Evolutionary conservation across 257 asterid species (phyloP).

Genomic region (Penstemon newberryi): DNA sequence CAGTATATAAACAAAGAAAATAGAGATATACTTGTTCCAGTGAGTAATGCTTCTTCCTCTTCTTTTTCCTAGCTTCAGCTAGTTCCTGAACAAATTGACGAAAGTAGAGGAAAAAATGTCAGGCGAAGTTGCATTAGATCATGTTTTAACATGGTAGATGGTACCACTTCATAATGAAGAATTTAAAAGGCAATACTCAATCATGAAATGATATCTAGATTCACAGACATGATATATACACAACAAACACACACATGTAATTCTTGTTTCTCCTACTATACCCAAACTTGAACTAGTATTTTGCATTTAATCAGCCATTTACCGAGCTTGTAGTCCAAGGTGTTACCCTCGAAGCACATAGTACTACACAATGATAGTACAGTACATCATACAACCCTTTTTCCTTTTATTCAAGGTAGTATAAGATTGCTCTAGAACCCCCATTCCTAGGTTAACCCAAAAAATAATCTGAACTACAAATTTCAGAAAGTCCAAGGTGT

Average conservation of each 20-base stretch:
- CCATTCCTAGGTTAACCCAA: no score
- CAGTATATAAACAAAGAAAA: slow-evolving; percentile 1
- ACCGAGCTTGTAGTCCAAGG: background rate
- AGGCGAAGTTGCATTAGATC: background rate
- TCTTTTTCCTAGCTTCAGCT: slow-evolving; percentile 82
- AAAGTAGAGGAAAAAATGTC: slow-evolving; percentile 3
- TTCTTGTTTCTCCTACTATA: background rate
- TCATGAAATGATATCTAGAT: background rate
- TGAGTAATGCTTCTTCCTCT: slow-evolving; percentile 87
- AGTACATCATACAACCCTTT: no score
- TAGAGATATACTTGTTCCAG: slow-evolving; percentile 64
- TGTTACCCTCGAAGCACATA: background rate
- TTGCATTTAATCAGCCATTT: no score
- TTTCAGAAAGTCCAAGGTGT: background rate
- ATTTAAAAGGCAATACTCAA: background rate
- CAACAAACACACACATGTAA: background rate
- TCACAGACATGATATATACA: background rate
- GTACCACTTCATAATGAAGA: background rate
- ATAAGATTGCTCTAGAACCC: no score
- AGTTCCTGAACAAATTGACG: slow-evolving; percentile 48
- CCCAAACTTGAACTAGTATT: no score
- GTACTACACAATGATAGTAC: background rate
- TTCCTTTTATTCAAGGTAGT: no score
- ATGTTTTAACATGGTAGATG: background rate
- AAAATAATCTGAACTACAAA: no score